Percentiles rank a stretch among this genome's conserved stretches.
Evolutionary conservation across 352 stramenopile species (phyloP).

Genomic region (Pythium diclinum): DNA sequence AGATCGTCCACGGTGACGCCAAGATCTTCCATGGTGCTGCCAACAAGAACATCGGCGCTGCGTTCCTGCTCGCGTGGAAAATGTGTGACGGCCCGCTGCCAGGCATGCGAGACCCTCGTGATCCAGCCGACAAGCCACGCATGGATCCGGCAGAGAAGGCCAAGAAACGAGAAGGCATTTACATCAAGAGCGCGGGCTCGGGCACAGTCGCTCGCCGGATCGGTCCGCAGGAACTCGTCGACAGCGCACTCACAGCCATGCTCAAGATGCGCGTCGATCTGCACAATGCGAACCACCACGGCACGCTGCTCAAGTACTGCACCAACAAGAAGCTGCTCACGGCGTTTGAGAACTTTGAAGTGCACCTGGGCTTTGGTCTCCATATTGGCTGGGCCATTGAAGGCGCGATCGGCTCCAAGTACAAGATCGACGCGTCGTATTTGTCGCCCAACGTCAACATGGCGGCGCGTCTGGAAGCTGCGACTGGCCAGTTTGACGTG

Average conservation of each 20-base stretch:
- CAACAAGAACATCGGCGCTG: slow-evolving; percentile 96
- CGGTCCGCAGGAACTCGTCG: slow-evolving; percentile 80
- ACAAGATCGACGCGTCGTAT: slow-evolving; percentile 99
- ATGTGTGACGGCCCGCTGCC: slow-evolving; percentile 90
- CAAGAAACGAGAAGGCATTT: slow-evolving; percentile 62
- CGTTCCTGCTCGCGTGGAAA: slow-evolving; percentile 95
- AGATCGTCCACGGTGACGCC: slow-evolving; percentile 94
- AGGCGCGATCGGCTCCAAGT: slow-evolving; percentile 95
- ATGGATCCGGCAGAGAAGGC: slow-evolving; percentile 65
- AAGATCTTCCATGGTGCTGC: slow-evolving; percentile 92
- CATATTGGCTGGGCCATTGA: slow-evolving; percentile 99
- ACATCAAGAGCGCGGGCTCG: slow-evolving; percentile 52
- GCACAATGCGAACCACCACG: slow-evolving; percentile 90
- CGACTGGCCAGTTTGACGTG: slow-evolving; percentile 94
- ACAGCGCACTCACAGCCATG: slow-evolving; percentile 94
- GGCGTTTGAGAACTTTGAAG: slow-evolving; percentile 89
- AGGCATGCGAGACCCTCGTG: slow-evolving; percentile 79
- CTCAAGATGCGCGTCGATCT: slow-evolving; percentile 96
- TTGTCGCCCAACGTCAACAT: slow-evolving; percentile 98
- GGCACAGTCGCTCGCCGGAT: slow-evolving; percentile 45
- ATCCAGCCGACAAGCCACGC: slow-evolving; percentile 64
- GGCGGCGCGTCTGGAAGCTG: slow-evolving; percentile 94
- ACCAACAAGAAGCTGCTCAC: slow-evolving; percentile 76
- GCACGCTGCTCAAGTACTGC: slow-evolving; percentile 79
- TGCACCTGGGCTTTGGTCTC: slow-evolving; percentile 95